phyloP scores from a whole-genome alignment of 805 yeast genomes.

The Ascoidea rubescens region DNA sequence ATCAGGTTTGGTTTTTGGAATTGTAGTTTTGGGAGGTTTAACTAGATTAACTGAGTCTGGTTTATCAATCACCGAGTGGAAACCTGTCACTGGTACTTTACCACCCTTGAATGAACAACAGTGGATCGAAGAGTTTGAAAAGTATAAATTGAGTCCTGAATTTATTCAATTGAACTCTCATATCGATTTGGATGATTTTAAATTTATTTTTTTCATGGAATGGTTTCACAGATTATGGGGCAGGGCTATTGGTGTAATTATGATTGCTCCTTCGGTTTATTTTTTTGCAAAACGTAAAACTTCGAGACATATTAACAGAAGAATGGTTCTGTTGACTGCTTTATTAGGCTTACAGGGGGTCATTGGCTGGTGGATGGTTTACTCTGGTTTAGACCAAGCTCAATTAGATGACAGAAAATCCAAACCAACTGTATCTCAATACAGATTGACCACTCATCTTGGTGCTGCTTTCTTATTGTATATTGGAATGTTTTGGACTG shows the following conservation, averaged over 20 bases:
- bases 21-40: constrained; percentile 91
- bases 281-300: constrained; percentile 57
- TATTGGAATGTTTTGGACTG: constrained; percentile 83
- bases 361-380: constrained; percentile 99
- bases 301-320: constrained; percentile 48
- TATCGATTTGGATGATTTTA: constrained; percentile 81
- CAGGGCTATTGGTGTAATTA: constrained; percentile 72
- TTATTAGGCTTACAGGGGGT: constrained; percentile 88
- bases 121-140: constrained; percentile 76
- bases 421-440: constrained; percentile 96
- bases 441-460: constrained; percentile 83
- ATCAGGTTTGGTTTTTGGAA: constrained; percentile 82
- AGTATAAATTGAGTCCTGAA: constrained; percentile 82
- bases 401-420: constrained; percentile 67
- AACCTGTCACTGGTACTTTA: constrained; percentile 87
- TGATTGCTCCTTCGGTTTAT: constrained; percentile 76
- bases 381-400: constrained; percentile 79
- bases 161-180: constrained; percentile 80
- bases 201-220: constrained; percentile 92
- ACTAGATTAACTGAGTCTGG: constrained; percentile 95
- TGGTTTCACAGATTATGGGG: constrained; percentile 95
- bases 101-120: constrained; percentile 76
- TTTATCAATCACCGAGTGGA: constrained; percentile 94
- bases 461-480: constrained; percentile 87
- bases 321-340: constrained; percentile 59